These are phyloP conservation scores for Coccomyxa sp. DNA, from an alignment of 139 green algal genomes.

Conservation along the genomic window DNA sequence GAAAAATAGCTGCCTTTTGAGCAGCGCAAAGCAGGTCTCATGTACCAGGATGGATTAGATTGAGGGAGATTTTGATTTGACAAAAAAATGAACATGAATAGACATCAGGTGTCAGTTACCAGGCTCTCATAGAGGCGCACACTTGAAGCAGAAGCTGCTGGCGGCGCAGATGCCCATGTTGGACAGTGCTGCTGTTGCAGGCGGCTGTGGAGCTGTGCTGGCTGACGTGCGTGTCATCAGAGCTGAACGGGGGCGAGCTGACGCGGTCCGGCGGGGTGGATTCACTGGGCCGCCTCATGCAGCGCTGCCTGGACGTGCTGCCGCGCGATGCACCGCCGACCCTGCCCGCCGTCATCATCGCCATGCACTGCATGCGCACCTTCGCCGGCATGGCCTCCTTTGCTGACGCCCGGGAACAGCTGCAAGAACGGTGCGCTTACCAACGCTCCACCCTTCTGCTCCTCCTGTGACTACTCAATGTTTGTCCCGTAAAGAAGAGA, in stretches of 20 bases:
- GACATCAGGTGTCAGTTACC: too few relatives aligned
- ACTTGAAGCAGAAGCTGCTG: too few relatives aligned
- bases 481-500: too few relatives aligned
- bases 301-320: constrained; percentile 64
- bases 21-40: too few relatives aligned
- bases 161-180: too few relatives aligned
- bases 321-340: constrained; percentile 36
- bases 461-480: too few relatives aligned
- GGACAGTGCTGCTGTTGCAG: constrained; percentile 20
- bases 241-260: constrained; percentile 87
- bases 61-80: too few relatives aligned
- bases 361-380: constrained; percentile 52
- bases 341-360: constrained; percentile 43
- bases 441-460: neutral
- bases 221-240: constrained; percentile 76
- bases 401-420: constrained; percentile 35
- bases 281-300: constrained; percentile 65
- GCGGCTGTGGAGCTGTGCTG: constrained; percentile 80
- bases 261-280: constrained; percentile 63
- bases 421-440: constrained; percentile 19
- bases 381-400: constrained; percentile 67
- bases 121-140: too few relatives aligned
- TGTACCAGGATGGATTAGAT: too few relatives aligned
- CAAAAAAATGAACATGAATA: too few relatives aligned
- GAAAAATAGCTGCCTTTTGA: too few relatives aligned